A percentile compares a stretch with the other conserved stretches of the same genome.
phyloP scores from a whole-genome alignment of 164 flowering plant genomes.

The Aristolochia californica region DNA sequence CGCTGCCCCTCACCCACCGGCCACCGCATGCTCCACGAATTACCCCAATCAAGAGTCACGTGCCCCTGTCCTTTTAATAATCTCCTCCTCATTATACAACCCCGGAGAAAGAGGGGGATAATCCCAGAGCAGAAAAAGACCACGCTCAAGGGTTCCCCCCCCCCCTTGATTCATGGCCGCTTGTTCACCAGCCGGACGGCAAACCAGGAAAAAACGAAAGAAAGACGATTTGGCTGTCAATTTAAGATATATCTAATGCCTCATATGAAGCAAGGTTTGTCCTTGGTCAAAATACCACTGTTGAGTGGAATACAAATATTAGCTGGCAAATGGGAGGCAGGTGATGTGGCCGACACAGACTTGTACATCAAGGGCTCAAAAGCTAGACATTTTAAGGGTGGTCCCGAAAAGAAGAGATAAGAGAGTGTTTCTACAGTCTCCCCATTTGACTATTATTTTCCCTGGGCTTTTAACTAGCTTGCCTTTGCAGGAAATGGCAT shows the following conservation, averaged over 20 bases:
- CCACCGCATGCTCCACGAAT: background rate
- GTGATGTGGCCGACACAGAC: conserved; percentile 24
- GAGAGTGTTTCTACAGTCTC: conserved; percentile 11
- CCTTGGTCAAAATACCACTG: background rate
- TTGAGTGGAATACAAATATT: too few species aligned
- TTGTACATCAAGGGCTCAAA: conserved; percentile 10
- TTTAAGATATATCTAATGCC: too few species aligned
- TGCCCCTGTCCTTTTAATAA: background rate
- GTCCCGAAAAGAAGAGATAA: background rate
- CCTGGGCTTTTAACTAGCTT: background rate
- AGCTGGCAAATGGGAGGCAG: conserved; percentile 7
- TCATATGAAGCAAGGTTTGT: background rate
- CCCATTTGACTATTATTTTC: conserved; percentile 17
- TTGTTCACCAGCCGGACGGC: conserved; percentile 10
- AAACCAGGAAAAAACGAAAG: too few species aligned
- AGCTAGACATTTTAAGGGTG: background rate
- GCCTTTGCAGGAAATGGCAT: conserved; percentile 19
- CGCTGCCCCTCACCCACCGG: background rate
- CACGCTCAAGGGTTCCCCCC: background rate
- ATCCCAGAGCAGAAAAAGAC: background rate
- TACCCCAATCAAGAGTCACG: background rate
- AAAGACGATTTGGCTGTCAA: too few species aligned
- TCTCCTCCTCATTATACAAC: background rate
- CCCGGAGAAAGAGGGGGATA: background rate
- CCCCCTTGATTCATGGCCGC: conserved; percentile 10